These are phyloP conservation scores for Spathaspora girioi DNA, from an alignment of 805 yeast species.

Conservation along the genomic window DNA sequence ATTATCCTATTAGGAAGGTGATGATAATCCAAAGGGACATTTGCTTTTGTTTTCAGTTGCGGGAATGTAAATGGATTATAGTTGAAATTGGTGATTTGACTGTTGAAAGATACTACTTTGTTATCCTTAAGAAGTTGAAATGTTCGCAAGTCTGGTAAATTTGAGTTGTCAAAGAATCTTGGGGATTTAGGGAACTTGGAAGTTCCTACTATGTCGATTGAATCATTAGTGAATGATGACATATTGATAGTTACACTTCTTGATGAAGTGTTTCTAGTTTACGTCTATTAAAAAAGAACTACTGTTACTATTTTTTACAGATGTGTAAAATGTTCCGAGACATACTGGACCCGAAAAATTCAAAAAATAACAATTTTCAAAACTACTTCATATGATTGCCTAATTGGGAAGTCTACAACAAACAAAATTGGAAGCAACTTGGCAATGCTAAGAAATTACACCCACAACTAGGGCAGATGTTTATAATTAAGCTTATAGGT, in stretches of 20 bases:
- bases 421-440: slow-evolving; percentile 9
- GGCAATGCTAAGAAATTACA: too few relatives aligned
- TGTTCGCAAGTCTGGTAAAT: slow-evolving; percentile 21
- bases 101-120: slow-evolving; percentile 15
- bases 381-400: not conserved
- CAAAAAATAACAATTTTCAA: not conserved
- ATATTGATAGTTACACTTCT: not conserved
- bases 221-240: not conserved
- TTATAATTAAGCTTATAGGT: too few relatives aligned
- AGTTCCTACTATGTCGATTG: slow-evolving; percentile 3
- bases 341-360: not conserved
- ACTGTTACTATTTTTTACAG: too few relatives aligned
- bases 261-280: not conserved
- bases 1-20: slow-evolving; percentile 28
- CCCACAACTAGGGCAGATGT: too few relatives aligned
- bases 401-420: slow-evolving; percentile 47
- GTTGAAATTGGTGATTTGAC: slow-evolving; percentile 23
- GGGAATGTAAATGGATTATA: slow-evolving; percentile 46
- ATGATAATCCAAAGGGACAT: slow-evolving; percentile 41
- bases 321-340: too few relatives aligned
- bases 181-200: slow-evolving; percentile 22
- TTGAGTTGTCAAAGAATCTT: slow-evolving; percentile 19
- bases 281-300: too few relatives aligned
- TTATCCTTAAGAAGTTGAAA: slow-evolving; percentile 13
- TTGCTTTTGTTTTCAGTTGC: slow-evolving; percentile 41